Percentiles rank a stretch among this genome's conserved stretches.
Evolutionary conservation across 2,329 filamentous ascomycete species (phyloP).

Genomic region (Penicillium polonicum): DNA sequence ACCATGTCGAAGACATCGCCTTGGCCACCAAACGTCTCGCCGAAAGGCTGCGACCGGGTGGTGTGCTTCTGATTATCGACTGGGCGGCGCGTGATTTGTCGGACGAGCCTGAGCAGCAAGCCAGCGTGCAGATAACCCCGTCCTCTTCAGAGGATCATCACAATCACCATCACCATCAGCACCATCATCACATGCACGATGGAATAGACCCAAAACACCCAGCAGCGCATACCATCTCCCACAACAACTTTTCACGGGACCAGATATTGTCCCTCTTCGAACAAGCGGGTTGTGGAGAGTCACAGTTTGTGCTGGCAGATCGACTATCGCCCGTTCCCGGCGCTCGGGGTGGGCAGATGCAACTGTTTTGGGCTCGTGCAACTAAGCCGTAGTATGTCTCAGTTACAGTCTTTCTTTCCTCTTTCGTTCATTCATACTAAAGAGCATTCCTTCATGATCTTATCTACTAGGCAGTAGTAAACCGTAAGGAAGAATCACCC

Average conservation of each 20-base stretch:
- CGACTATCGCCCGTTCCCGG: not conserved
- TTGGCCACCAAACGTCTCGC: conserved; percentile 2
- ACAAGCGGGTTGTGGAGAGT: conserved; percentile 4
- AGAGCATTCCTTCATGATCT: not conserved
- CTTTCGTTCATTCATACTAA: not conserved
- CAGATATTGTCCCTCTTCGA: not conserved
- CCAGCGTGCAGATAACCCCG: not conserved
- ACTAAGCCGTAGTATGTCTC: not conserved
- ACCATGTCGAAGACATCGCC: conserved; percentile 1
- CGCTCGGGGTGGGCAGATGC: not conserved
- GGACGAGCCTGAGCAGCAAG: not conserved
- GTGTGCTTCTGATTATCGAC: not conserved
- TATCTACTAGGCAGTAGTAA: not conserved
- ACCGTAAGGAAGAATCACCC: not conserved
- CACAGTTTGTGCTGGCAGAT: not conserved
- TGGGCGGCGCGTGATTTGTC: not conserved
- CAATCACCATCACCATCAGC: not conserved
- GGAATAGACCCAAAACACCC: not conserved
- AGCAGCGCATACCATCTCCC: conserved; percentile 3
- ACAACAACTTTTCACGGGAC: not conserved
- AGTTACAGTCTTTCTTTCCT: not conserved
- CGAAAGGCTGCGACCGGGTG: not conserved
- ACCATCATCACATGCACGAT: not conserved
- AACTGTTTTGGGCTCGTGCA: conserved; percentile 3
- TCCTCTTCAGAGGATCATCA: not conserved